Conservation (phyloP, 805 yeast species). For the Kuraishia cidri region DNA sequence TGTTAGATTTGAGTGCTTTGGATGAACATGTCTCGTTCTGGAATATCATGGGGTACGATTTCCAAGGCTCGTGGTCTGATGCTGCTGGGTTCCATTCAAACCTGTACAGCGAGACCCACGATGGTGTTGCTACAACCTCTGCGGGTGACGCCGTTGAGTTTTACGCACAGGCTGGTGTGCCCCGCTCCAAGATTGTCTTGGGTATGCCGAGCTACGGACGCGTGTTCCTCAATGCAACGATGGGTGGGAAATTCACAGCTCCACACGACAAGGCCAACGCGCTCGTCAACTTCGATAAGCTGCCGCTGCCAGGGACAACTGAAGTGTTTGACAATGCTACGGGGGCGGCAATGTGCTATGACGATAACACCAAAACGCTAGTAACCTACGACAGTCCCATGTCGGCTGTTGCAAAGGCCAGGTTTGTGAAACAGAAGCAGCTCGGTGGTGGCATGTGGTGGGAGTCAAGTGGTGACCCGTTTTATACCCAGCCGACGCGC, state of each 20-base stretch:
- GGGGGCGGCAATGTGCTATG: conserved; percentile 48
- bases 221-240: conserved; percentile 28
- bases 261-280: conserved; percentile 37
- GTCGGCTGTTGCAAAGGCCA: conserved; percentile 48
- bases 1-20: conserved; percentile 42
- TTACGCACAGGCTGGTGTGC: conserved; percentile 33
- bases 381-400: conserved; percentile 60
- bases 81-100: conserved; percentile 64
- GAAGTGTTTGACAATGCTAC: conserved; percentile 44
- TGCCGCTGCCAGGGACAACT: conserved; percentile 32
- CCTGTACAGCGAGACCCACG: conserved; percentile 23
- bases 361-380: conserved; percentile 23
- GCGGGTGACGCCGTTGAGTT: conserved; percentile 33
- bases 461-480: conserved; percentile 79
- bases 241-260: conserved; percentile 19
- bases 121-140: conserved; percentile 21
- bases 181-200: conserved; percentile 45
- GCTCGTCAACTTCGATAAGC: conserved; percentile 42
- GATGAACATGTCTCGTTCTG: conserved; percentile 54
- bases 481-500: conserved; percentile 14
- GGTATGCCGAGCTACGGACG: conserved; percentile 90
- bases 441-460: conserved; percentile 92
- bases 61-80: conserved; percentile 68
- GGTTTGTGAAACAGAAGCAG: conserved; percentile 33
- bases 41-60: conserved; percentile 92